Evolutionary conservation across 805 yeast species (phyloP), one percentile per base, ranked within the genome.

Genomic region (Metschnikowia drakensbergensis): DNA sequence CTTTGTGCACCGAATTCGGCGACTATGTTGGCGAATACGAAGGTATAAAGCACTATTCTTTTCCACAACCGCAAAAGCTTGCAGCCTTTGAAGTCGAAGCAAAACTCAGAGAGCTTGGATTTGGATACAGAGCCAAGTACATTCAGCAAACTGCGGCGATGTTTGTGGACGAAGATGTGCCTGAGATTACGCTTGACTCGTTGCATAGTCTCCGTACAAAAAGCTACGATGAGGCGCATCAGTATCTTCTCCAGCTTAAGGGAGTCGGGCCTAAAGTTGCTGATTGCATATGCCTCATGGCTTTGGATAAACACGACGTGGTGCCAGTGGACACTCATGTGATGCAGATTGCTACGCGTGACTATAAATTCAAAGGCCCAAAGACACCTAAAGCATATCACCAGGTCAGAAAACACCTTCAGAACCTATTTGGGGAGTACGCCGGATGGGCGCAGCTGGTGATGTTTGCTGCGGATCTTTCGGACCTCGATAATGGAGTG

Each of bases 401-500:
- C 35, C 71, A 75, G 23, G 84, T 89, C 5, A 74, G 89, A 38
- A 59, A 61, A 6, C 79, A 76, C 61, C 83, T 92, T 62, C 73
- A 76, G 39, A 73, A 74, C 0, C 68, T 83, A 38, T 94, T 97
- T 92, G 97, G 97, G 0, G 79, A 79, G 1, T 86, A 86, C 62
- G 97, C 99, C 1, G 99, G 99, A 0, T 94, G 99, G 99, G 98
- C 98, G 0, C 99, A 92, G 60, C 86, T 92, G n/a, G 89, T 92
- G 8, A 72, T 91, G 49, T 91, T 91, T 66, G 85, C 97, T 0
- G 88, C 90, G 5, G 97, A 90, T 60, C 74, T 91, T 47, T 67
- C 69, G 43, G 90, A 86, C 51, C 73, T 88, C 49, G 79, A 86
- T 47, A 84, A 83, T 58, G 94, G 94, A 1, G 66, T 82, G 13